These are phyloP conservation scores for Cephaloascus albidus DNA, from an alignment of 805 yeast genomes.

Conservation along the genomic window DNA sequence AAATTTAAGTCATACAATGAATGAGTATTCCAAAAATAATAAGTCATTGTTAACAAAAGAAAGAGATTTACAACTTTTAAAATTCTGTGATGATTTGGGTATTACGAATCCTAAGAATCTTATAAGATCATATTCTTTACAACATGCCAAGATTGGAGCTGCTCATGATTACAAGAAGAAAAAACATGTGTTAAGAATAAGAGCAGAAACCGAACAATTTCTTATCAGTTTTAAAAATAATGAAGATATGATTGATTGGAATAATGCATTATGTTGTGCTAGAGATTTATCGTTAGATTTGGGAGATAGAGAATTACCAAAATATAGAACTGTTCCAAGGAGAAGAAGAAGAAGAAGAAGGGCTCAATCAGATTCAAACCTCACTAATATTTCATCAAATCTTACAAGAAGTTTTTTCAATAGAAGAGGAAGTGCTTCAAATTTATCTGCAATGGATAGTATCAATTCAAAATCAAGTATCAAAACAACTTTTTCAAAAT, in stretches of 20 bases:
- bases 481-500: background rate
- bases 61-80: conserved; percentile 17
- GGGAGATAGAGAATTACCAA: conserved; percentile 61
- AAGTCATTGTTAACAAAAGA: conserved; percentile 14
- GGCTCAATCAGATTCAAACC: background rate
- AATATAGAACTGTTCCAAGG: conserved; percentile 73
- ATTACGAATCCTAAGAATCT: conserved; percentile 15
- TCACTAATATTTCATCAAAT: background rate
- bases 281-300: conserved; percentile 75
- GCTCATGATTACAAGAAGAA: conserved; percentile 78
- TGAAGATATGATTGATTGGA: conserved; percentile 72
- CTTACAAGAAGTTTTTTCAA: background rate
- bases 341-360: conserved; percentile 39
- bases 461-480: background rate
- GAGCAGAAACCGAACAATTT: conserved; percentile 81
- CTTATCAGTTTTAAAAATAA: conserved; percentile 54
- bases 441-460: background rate
- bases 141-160: conserved; percentile 74
- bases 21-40: conserved; percentile 1
- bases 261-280: conserved; percentile 61
- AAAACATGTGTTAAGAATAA: conserved; percentile 57
- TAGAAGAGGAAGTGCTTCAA: background rate
- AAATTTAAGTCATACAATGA: background rate
- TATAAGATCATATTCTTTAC: conserved; percentile 67
- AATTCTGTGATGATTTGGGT: conserved; percentile 13